Percentiles rank a stretch among this genome's conserved stretches.
These are phyloP conservation scores for Thelonectria blattea DNA, from an alignment of 2,329 filamentous ascomycete genomes.

Conservation along the genomic window DNA sequence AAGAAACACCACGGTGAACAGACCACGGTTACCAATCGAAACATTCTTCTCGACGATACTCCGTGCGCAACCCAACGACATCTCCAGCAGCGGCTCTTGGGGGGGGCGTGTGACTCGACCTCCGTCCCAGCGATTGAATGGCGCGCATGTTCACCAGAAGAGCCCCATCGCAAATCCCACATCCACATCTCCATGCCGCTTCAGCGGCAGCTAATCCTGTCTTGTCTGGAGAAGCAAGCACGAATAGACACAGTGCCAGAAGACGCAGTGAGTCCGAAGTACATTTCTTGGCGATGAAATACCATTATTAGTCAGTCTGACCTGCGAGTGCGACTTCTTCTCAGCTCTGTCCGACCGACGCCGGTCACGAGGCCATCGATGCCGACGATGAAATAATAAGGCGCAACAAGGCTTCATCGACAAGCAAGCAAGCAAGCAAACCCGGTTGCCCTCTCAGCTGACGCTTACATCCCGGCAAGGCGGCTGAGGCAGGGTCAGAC, in stretches of 20 bases:
- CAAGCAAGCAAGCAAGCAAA: background rate
- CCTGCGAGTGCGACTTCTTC: background rate
- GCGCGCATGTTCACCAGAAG: constrained; percentile 15
- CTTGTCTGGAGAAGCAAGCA: background rate
- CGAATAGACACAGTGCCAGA: background rate
- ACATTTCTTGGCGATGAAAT: background rate
- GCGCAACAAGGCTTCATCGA: background rate
- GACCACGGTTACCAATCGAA: constrained; percentile 14
- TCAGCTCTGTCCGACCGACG: background rate
- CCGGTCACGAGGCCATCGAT: background rate
- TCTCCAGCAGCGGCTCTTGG: background rate
- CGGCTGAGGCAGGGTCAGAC: constrained; percentile 21
- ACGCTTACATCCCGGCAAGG: constrained; percentile 14
- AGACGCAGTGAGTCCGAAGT: background rate
- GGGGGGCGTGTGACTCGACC: background rate
- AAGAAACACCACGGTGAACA: constrained; percentile 1
- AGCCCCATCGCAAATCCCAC: constrained; percentile 13
- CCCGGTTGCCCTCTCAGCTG: constrained; percentile 9
- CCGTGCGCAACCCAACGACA: background rate
- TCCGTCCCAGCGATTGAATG: constrained; percentile 12
- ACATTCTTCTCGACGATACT: background rate
- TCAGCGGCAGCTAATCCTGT: constrained; percentile 23
- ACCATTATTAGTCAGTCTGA: background rate
- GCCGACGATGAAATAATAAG: background rate
- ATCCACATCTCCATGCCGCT: constrained; percentile 21